Conservation (phyloP, 148 eudicot genomes). For the Silene latifolia region DNA sequence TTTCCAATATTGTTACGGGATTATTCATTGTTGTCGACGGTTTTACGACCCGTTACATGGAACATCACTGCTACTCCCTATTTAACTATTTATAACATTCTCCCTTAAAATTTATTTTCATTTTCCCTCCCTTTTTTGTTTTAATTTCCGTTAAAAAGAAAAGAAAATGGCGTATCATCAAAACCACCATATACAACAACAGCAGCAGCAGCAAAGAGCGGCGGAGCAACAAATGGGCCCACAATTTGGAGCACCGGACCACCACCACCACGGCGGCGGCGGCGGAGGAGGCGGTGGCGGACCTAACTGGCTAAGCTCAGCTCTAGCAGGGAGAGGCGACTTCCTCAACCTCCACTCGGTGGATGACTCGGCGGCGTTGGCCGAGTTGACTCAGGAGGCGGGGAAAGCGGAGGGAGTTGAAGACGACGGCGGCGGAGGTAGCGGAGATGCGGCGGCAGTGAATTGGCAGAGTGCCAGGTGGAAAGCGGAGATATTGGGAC, state of each 20-base stretch:
- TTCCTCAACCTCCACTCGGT: constrained; percentile 31
- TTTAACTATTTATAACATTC: constrained; percentile 1
- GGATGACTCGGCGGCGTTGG: constrained; percentile 24
- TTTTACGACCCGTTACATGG: too few relatives aligned
- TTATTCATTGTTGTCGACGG: not conserved
- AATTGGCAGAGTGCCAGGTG: constrained; percentile 37
- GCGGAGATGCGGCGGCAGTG: constrained; percentile 6
- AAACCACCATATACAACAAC: constrained; percentile 17
- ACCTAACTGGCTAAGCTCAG: constrained; percentile 29
- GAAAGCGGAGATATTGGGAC: constrained; percentile 55
- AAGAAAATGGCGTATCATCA: constrained; percentile 24
- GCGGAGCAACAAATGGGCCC: constrained; percentile 22
- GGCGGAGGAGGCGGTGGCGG: constrained; percentile 2
- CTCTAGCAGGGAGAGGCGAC: constrained; percentile 15
- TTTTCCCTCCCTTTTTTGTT: not conserved
- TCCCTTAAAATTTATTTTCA: constrained; percentile 10
- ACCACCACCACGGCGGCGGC: constrained; percentile 10
- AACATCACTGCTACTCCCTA: too few relatives aligned
- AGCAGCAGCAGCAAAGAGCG: not conserved
- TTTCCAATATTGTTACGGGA: not conserved
- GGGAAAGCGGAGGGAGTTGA: constrained; percentile 15
- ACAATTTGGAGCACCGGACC: constrained; percentile 18
- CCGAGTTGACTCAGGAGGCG: constrained; percentile 21
- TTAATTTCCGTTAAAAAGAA: not conserved
- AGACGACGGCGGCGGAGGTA: constrained; percentile 7